phyloP scores from a whole-genome alignment of 2,329 filamentous ascomycete genomes.

The Phoma sp. region DNA sequence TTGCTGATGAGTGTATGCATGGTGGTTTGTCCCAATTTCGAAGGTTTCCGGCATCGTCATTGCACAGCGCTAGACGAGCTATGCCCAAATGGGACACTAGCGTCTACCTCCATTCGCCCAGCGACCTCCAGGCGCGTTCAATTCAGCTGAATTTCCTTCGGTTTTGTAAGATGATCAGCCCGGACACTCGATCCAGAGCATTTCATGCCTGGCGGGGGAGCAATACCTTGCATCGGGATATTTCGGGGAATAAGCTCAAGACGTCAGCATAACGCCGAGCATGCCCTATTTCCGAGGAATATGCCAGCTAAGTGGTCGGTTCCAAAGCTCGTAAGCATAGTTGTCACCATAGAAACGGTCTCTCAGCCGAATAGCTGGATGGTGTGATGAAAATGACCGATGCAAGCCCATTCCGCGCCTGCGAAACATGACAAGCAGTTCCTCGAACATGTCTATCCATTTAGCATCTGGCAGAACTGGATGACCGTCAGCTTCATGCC shows the following conservation, averaged over 20 bases:
- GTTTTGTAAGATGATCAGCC: conserved; percentile 11
- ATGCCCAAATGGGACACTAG: conserved; percentile 11
- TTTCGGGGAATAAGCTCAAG: conserved; percentile 10
- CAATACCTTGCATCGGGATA: conserved; percentile 9
- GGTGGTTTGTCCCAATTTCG: conserved; percentile 10
- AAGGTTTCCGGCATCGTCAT: conserved; percentile 10
- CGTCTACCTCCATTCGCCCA: conserved; percentile 9
- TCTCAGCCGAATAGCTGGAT: conserved; percentile 10
- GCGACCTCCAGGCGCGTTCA: conserved; percentile 10
- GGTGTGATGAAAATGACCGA: conserved; percentile 9
- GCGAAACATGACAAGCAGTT: conserved; percentile 11
- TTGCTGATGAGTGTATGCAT: conserved; percentile 10
- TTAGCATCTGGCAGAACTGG: conserved; percentile 11
- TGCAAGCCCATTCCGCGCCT: conserved; percentile 10
- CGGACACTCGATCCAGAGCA: conserved; percentile 6
- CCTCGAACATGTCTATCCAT: conserved; percentile 11
- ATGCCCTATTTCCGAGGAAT: conserved; percentile 10
- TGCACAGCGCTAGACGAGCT: conserved; percentile 11
- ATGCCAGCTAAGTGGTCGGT: conserved; percentile 11
- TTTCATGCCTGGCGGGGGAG: conserved; percentile 8
- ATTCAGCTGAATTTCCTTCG: conserved; percentile 9
- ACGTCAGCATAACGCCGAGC: conserved; percentile 10
- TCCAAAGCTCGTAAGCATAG: conserved; percentile 10
- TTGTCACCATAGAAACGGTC: conserved; percentile 9
- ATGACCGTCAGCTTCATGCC: conserved; percentile 18